Evolutionary conservation across 345 rosid species (phyloP).

Genomic region (Psidium guajava): DNA sequence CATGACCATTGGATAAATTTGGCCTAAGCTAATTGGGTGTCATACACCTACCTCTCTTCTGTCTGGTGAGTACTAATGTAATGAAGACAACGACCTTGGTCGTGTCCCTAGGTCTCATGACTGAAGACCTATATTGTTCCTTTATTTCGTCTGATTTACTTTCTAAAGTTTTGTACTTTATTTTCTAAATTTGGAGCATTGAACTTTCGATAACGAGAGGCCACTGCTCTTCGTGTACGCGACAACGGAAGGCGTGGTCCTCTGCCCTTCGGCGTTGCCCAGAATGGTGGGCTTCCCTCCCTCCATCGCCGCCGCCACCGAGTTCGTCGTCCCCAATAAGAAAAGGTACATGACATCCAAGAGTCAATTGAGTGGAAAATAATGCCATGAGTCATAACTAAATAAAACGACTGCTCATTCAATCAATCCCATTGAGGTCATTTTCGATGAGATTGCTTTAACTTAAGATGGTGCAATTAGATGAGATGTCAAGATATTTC

Average conservation of each 20-base stretch:
- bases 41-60: neutral
- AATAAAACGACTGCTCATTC: neutral
- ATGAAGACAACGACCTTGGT: neutral
- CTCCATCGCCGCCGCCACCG: constrained; percentile 99
- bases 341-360: neutral
- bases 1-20: neutral
- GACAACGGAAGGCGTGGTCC: constrained; percentile 98
- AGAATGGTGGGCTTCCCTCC: constrained; percentile 98
- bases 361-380: neutral
- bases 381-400: neutral
- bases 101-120: neutral
- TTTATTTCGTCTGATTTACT: neutral
- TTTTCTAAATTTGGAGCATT: neutral
- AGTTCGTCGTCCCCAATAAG: constrained; percentile 77
- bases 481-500: neutral
- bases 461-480: neutral
- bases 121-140: neutral
- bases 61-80: neutral
- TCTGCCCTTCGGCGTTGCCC: constrained; percentile 90
- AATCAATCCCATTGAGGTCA: neutral
- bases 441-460: neutral
- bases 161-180: neutral
- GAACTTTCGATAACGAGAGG: neutral
- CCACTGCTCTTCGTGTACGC: constrained; percentile 85
- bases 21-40: neutral